Percentiles rank a stretch among this genome's conserved stretches.
These are phyloP conservation scores for Smittium culicis DNA, from an alignment of 371 early-diverging fungal genomes.

Conservation along the genomic window DNA sequence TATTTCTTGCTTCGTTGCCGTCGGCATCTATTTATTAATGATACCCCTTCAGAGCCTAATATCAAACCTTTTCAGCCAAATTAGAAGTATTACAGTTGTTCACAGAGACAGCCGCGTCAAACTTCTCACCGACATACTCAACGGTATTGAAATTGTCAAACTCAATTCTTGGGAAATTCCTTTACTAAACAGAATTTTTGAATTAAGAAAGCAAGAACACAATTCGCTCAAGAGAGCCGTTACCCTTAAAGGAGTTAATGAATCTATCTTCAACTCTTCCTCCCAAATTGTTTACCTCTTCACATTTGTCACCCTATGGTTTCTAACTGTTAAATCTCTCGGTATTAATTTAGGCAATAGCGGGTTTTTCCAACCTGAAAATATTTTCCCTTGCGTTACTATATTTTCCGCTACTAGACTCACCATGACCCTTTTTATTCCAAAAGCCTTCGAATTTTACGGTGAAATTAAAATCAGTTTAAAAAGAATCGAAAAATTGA, in stretches of 20 bases:
- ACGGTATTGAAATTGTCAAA: neutral
- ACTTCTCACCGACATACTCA: neutral
- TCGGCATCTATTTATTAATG: neutral
- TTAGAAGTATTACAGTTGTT: neutral
- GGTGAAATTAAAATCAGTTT: constrained; percentile 16
- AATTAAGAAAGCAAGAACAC: constrained; percentile 26
- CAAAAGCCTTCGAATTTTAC: constrained; percentile 18
- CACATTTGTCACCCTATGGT: constrained; percentile 25
- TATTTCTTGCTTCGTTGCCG: neutral
- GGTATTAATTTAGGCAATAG: constrained; percentile 13
- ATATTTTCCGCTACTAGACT: constrained; percentile 21
- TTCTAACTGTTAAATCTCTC: constrained; percentile 7
- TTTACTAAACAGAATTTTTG: constrained; percentile 24
- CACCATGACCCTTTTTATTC: constrained; percentile 26
- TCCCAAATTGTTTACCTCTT: constrained; percentile 17
- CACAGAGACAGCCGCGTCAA: neutral
- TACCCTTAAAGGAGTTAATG: constrained; percentile 29
- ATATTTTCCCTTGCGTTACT: constrained; percentile 29
- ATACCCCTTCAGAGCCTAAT: neutral
- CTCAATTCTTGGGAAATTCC: constrained; percentile 4
- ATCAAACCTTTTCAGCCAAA: neutral
- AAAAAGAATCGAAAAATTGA: constrained; percentile 12
- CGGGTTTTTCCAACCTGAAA: constrained; percentile 16
- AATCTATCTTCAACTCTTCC: constrained; percentile 25
- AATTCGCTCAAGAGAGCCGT: constrained; percentile 17